Evolutionary conservation across 1,284 basidiomycete genomes (phyloP), one percentile per base, ranked within the genome.

Genomic region (Mixia osmundae): DNA sequence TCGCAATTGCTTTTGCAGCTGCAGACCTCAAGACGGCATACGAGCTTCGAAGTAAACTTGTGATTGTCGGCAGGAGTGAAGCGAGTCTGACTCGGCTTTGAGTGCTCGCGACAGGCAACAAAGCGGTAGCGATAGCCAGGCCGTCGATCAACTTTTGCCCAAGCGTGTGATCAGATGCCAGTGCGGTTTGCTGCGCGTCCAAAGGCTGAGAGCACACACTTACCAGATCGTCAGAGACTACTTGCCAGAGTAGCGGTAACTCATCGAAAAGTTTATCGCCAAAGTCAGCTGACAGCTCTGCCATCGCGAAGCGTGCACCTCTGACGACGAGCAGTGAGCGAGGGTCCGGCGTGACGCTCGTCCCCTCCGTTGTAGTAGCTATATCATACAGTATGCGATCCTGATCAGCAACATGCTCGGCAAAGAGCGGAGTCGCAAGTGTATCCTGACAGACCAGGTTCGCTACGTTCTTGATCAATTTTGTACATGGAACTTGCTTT

Each of bases 361-460:
- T n/a, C n/a, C n/a, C n/a, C n/a, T n/a, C n/a, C n/a, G n/a, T n/a
- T n/a, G n/a, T n/a, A n/a, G n/a, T n/a, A n/a, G n/a, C n/a, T n/a
- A n/a, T n/a, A n/a, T n/a, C n/a, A n/a, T n/a, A n/a, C n/a, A n/a
- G n/a, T n/a, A n/a, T n/a, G n/a, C n/a, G n/a, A n/a, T n/a, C n/a
- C n/a, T n/a, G n/a, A n/a, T n/a, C n/a, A n/a, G n/a, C n/a, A n/a
- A n/a, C n/a, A 5, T 62, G 61, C 51, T 65, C 66, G 4, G 71
- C 64, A 54, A 95, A 97, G 2, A 89, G 75, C 1, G 89, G 85
- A 0, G 87, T 94, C 39, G 76, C 68, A 20, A 76, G 70, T 10
- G 69, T 66, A 54, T 99, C 91, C 52, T 83, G 78, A 56, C 89
- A 97, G 4, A 97, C 63, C 59, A 97, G 97, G 0, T 89, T 91